A percentile compares a stretch with the other conserved stretches of the same genome.
These are phyloP conservation scores for Penicillium sp. DNA, from an alignment of 2,329 filamentous ascomycete species.

Conservation along the genomic window DNA sequence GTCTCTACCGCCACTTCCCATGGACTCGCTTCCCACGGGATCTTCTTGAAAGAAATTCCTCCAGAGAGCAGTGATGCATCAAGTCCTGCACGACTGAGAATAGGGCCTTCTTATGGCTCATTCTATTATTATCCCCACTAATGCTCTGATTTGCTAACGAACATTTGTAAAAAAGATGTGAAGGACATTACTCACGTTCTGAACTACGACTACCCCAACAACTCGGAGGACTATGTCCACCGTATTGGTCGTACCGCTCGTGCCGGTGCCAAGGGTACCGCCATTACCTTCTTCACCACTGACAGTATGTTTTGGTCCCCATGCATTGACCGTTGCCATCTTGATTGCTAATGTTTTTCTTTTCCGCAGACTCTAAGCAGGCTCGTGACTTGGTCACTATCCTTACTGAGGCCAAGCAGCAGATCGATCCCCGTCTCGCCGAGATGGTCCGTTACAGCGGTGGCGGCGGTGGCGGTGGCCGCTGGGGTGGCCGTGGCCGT, in stretches of 20 bases:
- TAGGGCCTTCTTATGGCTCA: constrained; percentile 47
- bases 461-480: constrained; percentile 71
- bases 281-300: constrained; percentile 98
- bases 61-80: constrained; percentile 61
- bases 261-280: constrained; percentile 86
- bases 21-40: constrained; percentile 49
- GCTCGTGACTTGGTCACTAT: constrained; percentile 94
- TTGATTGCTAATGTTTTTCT: constrained; percentile 14
- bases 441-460: constrained; percentile 95
- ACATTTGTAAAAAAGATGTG: constrained; percentile 77
- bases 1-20: constrained; percentile 53
- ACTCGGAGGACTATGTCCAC: constrained; percentile 70
- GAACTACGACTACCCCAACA: constrained; percentile 99
- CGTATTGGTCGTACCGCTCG: constrained; percentile 68
- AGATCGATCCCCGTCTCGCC: constrained; percentile 90
- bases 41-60: constrained; percentile 46
- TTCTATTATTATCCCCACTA: constrained; percentile 39
- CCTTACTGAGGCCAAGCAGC: constrained; percentile 94
- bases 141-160: constrained; percentile 74
- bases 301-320: constrained; percentile 71
- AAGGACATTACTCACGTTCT: constrained; percentile 99
- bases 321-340: background rate
- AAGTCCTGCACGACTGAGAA: constrained; percentile 61
- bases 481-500: constrained; percentile 58
- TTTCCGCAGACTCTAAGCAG: constrained; percentile 74